Conservation (phyloP, 805 yeast species). For the Sugiyamaella marilandica region DNA sequence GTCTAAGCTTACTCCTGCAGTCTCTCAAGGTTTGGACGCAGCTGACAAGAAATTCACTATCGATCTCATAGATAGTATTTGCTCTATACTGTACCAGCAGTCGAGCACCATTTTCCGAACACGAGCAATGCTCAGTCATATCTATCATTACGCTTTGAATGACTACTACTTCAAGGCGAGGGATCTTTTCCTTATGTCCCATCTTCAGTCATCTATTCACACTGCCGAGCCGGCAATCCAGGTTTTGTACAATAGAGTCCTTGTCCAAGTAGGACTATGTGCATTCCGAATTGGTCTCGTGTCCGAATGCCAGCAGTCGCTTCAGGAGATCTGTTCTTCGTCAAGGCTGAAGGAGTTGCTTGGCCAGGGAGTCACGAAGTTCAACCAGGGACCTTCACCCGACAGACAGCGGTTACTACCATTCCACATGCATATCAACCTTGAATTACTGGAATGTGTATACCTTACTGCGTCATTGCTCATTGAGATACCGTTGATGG, state of each 20-base stretch:
- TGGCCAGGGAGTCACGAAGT: conserved; percentile 86
- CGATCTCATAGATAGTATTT: conserved; percentile 58
- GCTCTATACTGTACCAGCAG: conserved; percentile 62
- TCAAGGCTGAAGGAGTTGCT: conserved; percentile 84
- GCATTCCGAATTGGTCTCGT: conserved; percentile 90
- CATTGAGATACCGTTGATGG: conserved; percentile 87
- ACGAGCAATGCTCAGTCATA: conserved; percentile 76
- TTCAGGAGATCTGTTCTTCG: conserved; percentile 83
- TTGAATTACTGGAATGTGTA: conserved; percentile 90
- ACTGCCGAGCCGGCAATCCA: conserved; percentile 82
- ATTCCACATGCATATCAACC: conserved; percentile 96
- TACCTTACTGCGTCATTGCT: conserved; percentile 85
- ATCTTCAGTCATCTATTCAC: conserved; percentile 76
- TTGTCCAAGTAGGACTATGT: conserved; percentile 91
- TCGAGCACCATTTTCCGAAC: conserved; percentile 65
- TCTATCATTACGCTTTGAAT: conserved; percentile 88
- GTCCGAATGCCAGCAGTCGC: conserved; percentile 77
- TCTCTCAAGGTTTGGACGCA: conserved; percentile 27
- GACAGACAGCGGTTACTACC: conserved; percentile 86
- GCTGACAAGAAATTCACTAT: conserved; percentile 40
- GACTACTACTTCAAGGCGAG: conserved; percentile 80
- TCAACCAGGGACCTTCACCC: conserved; percentile 37
- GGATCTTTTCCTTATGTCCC: conserved; percentile 81
- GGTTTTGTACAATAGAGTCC: conserved; percentile 89
- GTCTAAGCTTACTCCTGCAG: conserved; percentile 35